A percentile compares a stretch with the other conserved stretches of the same genome.
phyloP scores from a whole-genome alignment of 495 filamentous ascomycete genomes.

The Annulohypoxylon nitens region DNA sequence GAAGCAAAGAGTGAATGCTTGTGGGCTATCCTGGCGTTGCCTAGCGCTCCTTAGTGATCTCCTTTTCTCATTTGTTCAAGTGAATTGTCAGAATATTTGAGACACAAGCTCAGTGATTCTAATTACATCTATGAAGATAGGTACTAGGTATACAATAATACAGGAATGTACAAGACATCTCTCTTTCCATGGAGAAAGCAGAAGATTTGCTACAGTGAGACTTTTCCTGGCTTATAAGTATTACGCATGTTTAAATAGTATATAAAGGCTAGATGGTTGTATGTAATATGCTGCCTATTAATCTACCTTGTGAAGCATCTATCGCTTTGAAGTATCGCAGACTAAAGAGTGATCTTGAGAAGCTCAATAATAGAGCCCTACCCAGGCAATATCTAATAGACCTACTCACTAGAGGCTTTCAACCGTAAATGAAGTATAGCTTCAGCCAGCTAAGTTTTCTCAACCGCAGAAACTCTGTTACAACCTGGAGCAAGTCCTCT shows the following conservation, averaged over 20 bases:
- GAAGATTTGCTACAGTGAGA: constrained; percentile 8
- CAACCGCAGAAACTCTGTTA: background rate
- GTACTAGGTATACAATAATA: background rate
- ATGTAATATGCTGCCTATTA: constrained; percentile 3
- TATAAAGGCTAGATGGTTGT: constrained; percentile 24
- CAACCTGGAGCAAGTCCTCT: background rate
- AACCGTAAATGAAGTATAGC: background rate
- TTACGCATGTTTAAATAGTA: constrained; percentile 2
- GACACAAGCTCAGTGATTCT: constrained; percentile 28
- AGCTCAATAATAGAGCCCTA: background rate
- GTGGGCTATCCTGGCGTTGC: background rate
- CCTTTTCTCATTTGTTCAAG: constrained; percentile 2
- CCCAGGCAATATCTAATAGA: background rate
- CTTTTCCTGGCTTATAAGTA: background rate
- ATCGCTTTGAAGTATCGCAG: background rate
- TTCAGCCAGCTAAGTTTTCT: background rate
- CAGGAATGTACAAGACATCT: constrained; percentile 23
- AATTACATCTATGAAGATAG: constrained; percentile 11
- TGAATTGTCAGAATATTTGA: constrained; percentile 28
- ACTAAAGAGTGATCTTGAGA: background rate
- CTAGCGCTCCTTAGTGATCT: constrained; percentile 24
- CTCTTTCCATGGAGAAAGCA: constrained; percentile 30
- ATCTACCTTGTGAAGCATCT: background rate
- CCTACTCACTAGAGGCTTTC: background rate
- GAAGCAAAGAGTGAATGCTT: background rate